phyloP scores from a whole-genome alignment of 768 basidiomycete species.

The Lanmaoa rubissima region DNA sequence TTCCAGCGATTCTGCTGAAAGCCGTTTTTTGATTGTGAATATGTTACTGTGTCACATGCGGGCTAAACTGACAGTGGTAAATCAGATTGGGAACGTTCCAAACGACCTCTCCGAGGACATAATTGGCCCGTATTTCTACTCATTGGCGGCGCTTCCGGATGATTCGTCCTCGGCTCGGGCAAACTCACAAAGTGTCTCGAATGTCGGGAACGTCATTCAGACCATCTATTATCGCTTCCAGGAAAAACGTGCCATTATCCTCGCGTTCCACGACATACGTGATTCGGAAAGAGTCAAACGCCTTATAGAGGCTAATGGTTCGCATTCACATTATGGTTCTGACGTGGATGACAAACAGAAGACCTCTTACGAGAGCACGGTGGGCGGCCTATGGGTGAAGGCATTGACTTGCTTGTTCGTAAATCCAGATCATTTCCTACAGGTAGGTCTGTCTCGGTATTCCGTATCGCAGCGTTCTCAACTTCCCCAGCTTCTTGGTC shows the following conservation, averaged over 20 bases:
- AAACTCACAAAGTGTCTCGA: slow-evolving; percentile 6
- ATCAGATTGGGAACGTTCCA: slow-evolving; percentile 43
- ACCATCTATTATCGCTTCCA: slow-evolving; percentile 56
- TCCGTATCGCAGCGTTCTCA: slow-evolving; percentile 6
- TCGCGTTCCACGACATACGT: slow-evolving; percentile 62
- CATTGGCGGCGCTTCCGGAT: slow-evolving; percentile 21
- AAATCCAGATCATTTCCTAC: slow-evolving; percentile 42
- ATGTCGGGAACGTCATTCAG: slow-evolving; percentile 41
- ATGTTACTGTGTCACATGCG: neutral
- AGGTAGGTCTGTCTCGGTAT: slow-evolving; percentile 34
- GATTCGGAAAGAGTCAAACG: slow-evolving; percentile 48
- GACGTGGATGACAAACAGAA: slow-evolving; percentile 9
- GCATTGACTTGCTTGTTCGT: slow-evolving; percentile 45
- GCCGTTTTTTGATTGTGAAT: slow-evolving; percentile 34
- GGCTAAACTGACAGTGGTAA: slow-evolving; percentile 12
- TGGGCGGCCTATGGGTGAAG: slow-evolving; percentile 19
- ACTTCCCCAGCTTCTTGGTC: slow-evolving; percentile 48
- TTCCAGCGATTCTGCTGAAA: slow-evolving; percentile 23
- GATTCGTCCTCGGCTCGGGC: slow-evolving; percentile 6
- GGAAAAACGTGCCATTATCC: slow-evolving; percentile 49
- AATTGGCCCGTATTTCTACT: slow-evolving; percentile 31
- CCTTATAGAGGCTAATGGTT: slow-evolving; percentile 33
- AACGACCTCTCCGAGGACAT: slow-evolving; percentile 30
- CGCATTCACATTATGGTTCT: neutral
- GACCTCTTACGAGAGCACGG: neutral